Conservation (phyloP, 164 flowering plant genomes). For the Taxillus chinensis region DNA sequence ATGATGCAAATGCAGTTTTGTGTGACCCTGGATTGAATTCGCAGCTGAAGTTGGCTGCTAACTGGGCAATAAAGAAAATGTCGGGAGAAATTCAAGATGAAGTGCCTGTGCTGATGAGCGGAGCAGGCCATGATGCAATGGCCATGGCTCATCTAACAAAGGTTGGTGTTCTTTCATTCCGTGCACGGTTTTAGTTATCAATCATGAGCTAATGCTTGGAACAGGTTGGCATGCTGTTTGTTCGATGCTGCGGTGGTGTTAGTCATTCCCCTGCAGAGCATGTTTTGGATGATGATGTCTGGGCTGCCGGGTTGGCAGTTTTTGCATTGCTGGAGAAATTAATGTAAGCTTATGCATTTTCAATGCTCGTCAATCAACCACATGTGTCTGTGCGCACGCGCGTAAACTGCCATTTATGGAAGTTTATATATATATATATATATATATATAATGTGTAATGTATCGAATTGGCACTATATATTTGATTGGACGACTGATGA, state of each 20-base stretch:
- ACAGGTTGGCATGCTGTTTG: constrained; percentile 94
- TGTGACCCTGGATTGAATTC: constrained; percentile 62
- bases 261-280: constrained; percentile 94
- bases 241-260: constrained; percentile 89
- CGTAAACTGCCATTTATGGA: no score
- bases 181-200: not conserved
- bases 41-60: constrained; percentile 58
- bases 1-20: constrained; percentile 76
- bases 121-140: constrained; percentile 99
- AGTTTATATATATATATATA: no score
- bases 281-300: constrained; percentile 80
- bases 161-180: constrained; percentile 27
- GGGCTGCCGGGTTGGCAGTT: constrained; percentile 90
- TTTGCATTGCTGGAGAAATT: constrained; percentile 55
- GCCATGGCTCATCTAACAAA: constrained; percentile 90
- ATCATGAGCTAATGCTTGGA: not conserved
- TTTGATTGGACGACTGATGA: no score
- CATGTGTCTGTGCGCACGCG: no score
- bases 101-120: constrained; percentile 92
- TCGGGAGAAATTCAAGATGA: constrained; percentile 46
- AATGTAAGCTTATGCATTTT: constrained; percentile 14
- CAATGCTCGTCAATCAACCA: no score
- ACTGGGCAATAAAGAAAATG: constrained; percentile 48
- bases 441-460: no score
- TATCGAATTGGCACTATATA: no score